Base-by-base conservation (phyloP, 2,329 filamentous ascomycete species). In the Nannizziopsis barbatae region DNA sequence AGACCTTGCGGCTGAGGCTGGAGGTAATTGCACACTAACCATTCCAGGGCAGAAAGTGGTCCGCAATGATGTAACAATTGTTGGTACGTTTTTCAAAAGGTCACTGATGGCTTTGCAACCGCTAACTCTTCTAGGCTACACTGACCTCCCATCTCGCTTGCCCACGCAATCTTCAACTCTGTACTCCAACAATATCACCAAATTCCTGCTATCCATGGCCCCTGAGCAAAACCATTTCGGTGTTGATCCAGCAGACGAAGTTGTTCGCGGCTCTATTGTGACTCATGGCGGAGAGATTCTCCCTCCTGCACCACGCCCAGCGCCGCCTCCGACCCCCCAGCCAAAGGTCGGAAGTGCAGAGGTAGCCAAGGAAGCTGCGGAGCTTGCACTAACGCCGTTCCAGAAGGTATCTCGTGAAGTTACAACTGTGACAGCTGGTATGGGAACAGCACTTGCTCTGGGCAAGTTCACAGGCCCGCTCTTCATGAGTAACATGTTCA, bases 141-240 rank as follows among this genome's bases (percentile, higher is more conserved):
- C 87, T 38, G 87, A 95, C 65, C 74, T 94, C 22, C 87, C 88
- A 0, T 93, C 87, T 30, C 78, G 87, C 40, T 74, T 95, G 1
- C 86, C 88, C 0, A 93, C 87, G 0, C 88, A 95, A 64, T 86
- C 87, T 0, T 93, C 87, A 0, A 93, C 86, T 0, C 70, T 95
- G 15, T 95, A 94, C 66, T 92, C 86, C 1, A 95, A 94, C 74
- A 95, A 95, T 61, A 89, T 94, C 58, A 88, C 83, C 56, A 95
- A 94, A 62, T 84, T 89, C 50, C 70, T 94, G 22, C 73, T 95
- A 8, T 92, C 87, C 0, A 86, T 94, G 74, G 67, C 80, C 1
- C 85, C 86, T 1, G 76, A 83, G 51, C 80, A 87, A 2, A 87
- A 86, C 54, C 76, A 82, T 33, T 94, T 87, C 54, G 85, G 86